phyloP scores from a whole-genome alignment of 2,329 filamentous ascomycete genomes.

The Alternaria incomplexa region DNA sequence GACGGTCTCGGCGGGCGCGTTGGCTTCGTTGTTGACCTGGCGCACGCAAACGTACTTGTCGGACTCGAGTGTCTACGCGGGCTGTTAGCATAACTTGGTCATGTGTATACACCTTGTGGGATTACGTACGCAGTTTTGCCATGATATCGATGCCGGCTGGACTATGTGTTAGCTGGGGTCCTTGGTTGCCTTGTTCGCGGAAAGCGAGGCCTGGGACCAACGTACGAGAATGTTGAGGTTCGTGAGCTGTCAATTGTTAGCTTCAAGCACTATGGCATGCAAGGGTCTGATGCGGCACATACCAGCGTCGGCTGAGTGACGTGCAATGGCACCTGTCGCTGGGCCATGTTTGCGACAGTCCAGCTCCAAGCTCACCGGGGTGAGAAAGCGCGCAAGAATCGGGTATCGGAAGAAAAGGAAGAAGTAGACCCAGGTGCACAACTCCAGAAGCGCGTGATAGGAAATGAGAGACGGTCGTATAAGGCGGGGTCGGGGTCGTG shows the following conservation, averaged over 20 bases:
- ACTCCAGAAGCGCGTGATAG: conserved; percentile 47
- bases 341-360: conserved; percentile 61
- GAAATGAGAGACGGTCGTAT: conserved; percentile 44
- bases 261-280: conserved; percentile 9
- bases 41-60: conserved; percentile 95
- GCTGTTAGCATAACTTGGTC: conserved; percentile 25
- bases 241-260: conserved; percentile 51
- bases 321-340: conserved; percentile 84
- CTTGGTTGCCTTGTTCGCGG: conserved; percentile 18
- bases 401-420: conserved; percentile 45
- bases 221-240: conserved; percentile 57
- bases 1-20: conserved; percentile 88
- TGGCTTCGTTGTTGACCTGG: conserved; percentile 81
- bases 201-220: conserved; percentile 23
- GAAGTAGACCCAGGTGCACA: conserved; percentile 47
- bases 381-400: conserved; percentile 37
- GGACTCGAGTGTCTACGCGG: conserved; percentile 87
- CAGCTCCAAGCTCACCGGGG: conserved; percentile 48
- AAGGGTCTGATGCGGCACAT: conserved; percentile 29
- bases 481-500: conserved; percentile 32
- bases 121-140: conserved; percentile 80
- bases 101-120: background rate
- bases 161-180: conserved; percentile 35
- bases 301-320: conserved; percentile 83
- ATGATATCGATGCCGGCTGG: conserved; percentile 76